Evolutionary conservation across 768 basidiomycete species (phyloP).

Genomic region (Favolaschia claudopus): DNA sequence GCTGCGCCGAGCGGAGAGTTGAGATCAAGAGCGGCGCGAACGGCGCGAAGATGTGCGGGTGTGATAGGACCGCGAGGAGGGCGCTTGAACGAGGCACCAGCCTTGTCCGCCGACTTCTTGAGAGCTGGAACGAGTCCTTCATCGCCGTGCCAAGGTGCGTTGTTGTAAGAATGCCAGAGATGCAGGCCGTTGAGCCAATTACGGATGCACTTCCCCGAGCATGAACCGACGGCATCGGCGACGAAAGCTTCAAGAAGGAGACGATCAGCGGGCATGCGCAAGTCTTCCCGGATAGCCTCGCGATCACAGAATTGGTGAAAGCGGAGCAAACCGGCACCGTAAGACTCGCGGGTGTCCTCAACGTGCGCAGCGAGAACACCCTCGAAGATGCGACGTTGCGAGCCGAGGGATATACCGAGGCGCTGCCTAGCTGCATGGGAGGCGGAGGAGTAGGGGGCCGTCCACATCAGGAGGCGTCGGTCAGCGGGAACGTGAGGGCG

Average conservation of each 20-base stretch:
- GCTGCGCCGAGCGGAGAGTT: background rate
- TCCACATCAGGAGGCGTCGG: slow-evolving; percentile 5
- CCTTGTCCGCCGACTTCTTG: background rate
- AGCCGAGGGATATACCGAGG: background rate
- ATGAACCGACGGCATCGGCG: slow-evolving; percentile 14
- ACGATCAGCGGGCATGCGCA: slow-evolving; percentile 29
- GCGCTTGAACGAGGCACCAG: background rate
- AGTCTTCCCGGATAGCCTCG: slow-evolving; percentile 19
- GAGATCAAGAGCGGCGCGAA: background rate
- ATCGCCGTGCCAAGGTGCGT: slow-evolving; percentile 18
- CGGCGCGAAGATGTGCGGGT: background rate
- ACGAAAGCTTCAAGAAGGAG: slow-evolving; percentile 32
- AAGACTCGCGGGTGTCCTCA: slow-evolving; percentile 15
- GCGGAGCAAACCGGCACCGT: slow-evolving; percentile 21
- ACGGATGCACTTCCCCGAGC: too few species aligned
- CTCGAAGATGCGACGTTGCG: background rate
- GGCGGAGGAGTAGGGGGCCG: background rate
- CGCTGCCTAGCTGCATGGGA: background rate
- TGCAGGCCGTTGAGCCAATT: slow-evolving; percentile 22
- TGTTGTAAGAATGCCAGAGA: slow-evolving; percentile 4
- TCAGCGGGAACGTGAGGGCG: slow-evolving; percentile 10
- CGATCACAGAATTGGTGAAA: slow-evolving; percentile 40
- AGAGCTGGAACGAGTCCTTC: slow-evolving; percentile 6
- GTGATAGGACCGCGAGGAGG: slow-evolving; percentile 14
- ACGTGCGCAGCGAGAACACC: background rate